Base-by-base conservation (phyloP, 1,139 yeast species). In the Suhomyces choctaworum region DNA sequence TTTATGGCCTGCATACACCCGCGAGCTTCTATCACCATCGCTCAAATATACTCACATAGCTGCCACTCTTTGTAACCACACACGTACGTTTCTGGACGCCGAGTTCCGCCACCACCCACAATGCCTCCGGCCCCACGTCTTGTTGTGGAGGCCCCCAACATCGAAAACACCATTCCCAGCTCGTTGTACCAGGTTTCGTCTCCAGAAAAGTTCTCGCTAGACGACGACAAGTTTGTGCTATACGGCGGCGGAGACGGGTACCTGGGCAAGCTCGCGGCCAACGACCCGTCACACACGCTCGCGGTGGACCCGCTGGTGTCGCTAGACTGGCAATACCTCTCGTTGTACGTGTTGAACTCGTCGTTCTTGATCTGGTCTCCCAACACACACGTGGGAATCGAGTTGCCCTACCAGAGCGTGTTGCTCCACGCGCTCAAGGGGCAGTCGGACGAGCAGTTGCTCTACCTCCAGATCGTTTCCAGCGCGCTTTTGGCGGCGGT, bases 181-280 rank as follows among this genome's bases (percentile, higher is more conserved):
- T 40, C 50, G 10, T 48, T 55, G 16, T 70, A 64, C 45, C 69
- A 58, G 35, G 52, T 66, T 5, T 64, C 66, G 16, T 63, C 69
- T 2, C 77, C 77, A 1, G 74, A 65, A 29, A 46, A 51, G 28
- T 70, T 64, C 44, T 56, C 67, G 8, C 47, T 60, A 14, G 61
- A 54, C 16, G 71, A 66, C 39, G 76, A 71, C 46, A 68, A 69
- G 46, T 55, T 61, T 40, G 66, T 72, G 19, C 47, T 72, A 7
- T 63, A 67, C 41, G 70, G 65, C 5, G 76, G 76, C 4, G 72
- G 70, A 3, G 25, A 44, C 4, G 44, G 44, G 20, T 63, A 45
- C 35, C 15, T 32, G 11, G 32, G 39, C 46, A 22, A 35, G 15
- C 32, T 62, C 3, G 22, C 42, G 11, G 36, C 53, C 25, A 52